phyloP scores from a whole-genome alignment of 805 yeast species.

The Candida lessepsii region DNA sequence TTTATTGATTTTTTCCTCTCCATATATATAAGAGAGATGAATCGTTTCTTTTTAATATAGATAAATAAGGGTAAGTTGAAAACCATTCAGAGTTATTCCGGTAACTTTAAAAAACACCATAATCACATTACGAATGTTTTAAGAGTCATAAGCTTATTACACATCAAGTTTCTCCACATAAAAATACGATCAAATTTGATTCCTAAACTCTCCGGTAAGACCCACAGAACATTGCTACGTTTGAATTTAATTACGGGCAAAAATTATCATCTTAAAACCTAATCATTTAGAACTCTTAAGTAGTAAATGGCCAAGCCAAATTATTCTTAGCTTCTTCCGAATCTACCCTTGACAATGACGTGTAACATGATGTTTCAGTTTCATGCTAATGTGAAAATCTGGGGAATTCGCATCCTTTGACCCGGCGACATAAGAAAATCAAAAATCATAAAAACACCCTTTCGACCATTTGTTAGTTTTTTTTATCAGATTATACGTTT shows the following conservation, averaged over 20 bases:
- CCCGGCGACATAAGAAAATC: background rate
- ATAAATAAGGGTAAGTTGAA: background rate
- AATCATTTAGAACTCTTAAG: too few species aligned
- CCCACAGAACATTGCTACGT: background rate
- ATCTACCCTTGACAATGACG: too few species aligned
- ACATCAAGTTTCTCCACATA: background rate
- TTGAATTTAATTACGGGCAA: too few species aligned
- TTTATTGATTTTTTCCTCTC: constrained; percentile 6
- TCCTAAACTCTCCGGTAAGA: constrained; percentile 5
- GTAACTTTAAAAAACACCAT: too few species aligned
- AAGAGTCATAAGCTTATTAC: background rate
- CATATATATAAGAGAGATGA: too few species aligned
- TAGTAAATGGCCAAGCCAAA: too few species aligned
- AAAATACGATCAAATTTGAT: background rate
- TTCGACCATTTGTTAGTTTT: constrained; percentile 7
- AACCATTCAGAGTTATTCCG: too few species aligned
- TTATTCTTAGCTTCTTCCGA: too few species aligned
- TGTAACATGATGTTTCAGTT: background rate
- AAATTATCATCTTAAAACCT: too few species aligned
- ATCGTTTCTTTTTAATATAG: too few species aligned
- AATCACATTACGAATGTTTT: too few species aligned
- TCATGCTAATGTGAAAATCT: constrained; percentile 3
- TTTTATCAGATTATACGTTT: background rate
- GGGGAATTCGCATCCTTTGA: constrained; percentile 7
- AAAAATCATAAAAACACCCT: constrained; percentile 5